Evolutionary conservation across 2,329 filamentous ascomycete genomes (phyloP).

Genomic region (Colletotrichum sp.): DNA sequence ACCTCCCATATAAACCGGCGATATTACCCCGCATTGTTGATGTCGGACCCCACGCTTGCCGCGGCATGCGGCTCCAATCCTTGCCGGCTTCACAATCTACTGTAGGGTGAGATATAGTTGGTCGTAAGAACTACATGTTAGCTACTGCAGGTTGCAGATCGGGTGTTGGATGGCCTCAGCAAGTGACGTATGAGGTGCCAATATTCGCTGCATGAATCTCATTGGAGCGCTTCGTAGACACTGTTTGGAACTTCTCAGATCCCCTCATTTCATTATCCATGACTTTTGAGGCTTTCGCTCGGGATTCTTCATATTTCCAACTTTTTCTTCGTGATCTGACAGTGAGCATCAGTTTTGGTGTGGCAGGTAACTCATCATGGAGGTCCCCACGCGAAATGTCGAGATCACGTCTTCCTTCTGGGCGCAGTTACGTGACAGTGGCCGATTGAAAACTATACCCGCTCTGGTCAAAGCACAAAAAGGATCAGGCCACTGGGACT

Average conservation of each 20-base stretch:
- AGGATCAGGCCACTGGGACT: background rate
- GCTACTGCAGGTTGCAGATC: background rate
- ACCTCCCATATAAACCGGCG: background rate
- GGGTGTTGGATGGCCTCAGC: background rate
- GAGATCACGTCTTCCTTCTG: background rate
- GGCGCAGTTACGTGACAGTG: background rate
- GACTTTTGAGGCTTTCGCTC: background rate
- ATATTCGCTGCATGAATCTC: background rate
- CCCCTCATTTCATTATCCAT: background rate
- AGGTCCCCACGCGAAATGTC: background rate
- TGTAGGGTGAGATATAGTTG: background rate
- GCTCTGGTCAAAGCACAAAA: slow-evolving; percentile 1
- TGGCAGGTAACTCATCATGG: background rate
- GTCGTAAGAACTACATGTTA: background rate
- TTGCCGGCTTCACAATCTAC: background rate
- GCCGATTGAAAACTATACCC: background rate
- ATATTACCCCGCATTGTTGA: background rate
- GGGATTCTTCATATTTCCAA: background rate
- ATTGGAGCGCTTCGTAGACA: background rate
- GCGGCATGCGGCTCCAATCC: background rate
- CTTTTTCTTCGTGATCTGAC: background rate
- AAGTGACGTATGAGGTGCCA: background rate
- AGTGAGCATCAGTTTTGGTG: background rate
- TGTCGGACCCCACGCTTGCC: background rate
- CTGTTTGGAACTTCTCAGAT: background rate